Conservation (phyloP, 1,284 basidiomycete genomes). For the Sanghuangporus baumii region DNA sequence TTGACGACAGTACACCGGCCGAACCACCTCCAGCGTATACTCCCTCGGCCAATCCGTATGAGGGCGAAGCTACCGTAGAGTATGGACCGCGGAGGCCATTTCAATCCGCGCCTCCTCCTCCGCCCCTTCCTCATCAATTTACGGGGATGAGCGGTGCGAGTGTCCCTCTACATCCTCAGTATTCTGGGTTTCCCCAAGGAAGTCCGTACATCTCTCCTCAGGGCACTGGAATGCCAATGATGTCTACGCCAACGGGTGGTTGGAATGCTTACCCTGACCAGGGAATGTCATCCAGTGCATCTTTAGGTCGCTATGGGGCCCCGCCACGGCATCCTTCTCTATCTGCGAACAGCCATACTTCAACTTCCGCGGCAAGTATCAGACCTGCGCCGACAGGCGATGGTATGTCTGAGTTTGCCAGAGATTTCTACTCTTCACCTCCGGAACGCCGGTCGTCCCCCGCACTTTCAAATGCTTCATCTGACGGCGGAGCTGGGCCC, state of each 20-base stretch:
- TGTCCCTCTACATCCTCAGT: background rate
- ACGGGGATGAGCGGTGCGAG: background rate
- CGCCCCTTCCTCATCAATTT: constrained; percentile 15
- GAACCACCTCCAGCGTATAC: constrained; percentile 70
- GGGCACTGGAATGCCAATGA: constrained; percentile 2
- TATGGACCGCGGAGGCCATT: constrained; percentile 59
- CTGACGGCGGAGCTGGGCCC: background rate
- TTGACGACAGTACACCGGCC: constrained; percentile 15
- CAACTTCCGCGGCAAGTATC: constrained; percentile 11
- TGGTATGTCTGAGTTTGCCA: constrained; percentile 44
- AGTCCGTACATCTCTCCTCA: constrained; percentile 8
- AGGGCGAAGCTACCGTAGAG: constrained; percentile 57
- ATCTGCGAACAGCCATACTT: constrained; percentile 13
- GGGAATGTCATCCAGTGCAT: background rate
- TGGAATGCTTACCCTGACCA: constrained; percentile 8
- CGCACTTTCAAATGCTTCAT: constrained; percentile 3
- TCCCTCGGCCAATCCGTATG: constrained; percentile 40
- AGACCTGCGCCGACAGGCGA: constrained; percentile 19
- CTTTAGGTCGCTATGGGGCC: constrained; percentile 12
- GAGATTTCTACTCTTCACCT: constrained; percentile 46
- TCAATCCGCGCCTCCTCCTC: constrained; percentile 36
- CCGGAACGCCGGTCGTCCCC: constrained; percentile 8
- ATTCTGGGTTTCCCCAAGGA: constrained; percentile 5
- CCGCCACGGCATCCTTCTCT: constrained; percentile 20
- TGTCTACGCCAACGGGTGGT: constrained; percentile 7